Conservation (phyloP, 805 yeast species). For the Wickerhamomyces alni region DNA sequence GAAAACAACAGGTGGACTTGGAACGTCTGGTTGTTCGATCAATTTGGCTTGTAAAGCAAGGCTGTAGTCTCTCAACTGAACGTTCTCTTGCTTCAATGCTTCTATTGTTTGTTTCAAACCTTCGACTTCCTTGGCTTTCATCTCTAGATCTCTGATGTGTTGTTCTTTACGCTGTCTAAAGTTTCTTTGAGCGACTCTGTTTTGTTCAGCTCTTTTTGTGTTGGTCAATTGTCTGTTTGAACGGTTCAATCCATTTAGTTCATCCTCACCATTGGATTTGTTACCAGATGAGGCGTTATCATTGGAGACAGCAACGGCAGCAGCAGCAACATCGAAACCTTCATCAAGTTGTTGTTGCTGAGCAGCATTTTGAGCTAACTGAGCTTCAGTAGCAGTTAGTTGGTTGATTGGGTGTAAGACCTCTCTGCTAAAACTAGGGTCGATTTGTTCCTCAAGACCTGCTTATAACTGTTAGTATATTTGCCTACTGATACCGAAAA, state of each 20-base stretch:
- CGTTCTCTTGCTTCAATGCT: constrained; percentile 62
- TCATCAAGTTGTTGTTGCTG: constrained; percentile 12
- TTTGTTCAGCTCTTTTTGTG: constrained; percentile 87
- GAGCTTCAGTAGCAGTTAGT: constrained; percentile 9
- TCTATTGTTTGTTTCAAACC: constrained; percentile 60
- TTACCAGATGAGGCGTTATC: constrained; percentile 4
- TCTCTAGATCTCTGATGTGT: constrained; percentile 74
- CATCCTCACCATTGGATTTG: constrained; percentile 4
- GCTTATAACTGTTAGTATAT: not conserved
- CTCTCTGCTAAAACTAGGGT: constrained; percentile 24
- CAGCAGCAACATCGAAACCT: constrained; percentile 29
- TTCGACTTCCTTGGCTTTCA: constrained; percentile 57
- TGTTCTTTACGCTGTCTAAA: constrained; percentile 81
- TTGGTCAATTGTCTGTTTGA: constrained; percentile 39
- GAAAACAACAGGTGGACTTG: constrained; percentile 32
- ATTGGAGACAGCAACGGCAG: constrained; percentile 27
- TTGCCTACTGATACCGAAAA: constrained; percentile 10
- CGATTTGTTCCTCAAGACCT: constrained; percentile 24
- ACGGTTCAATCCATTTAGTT: constrained; percentile 13
- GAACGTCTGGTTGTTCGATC: constrained; percentile 42
- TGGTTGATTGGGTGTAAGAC: constrained; percentile 13
- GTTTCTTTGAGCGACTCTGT: constrained; percentile 87
- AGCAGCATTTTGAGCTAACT: constrained; percentile 3
- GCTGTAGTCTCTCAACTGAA: constrained; percentile 66
- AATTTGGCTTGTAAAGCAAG: constrained; percentile 62